A percentile compares a stretch with the other conserved stretches of the same genome.
These are phyloP conservation scores for Gnaphalium uliginosum DNA, from an alignment of 129 eudicot genomes.

Conservation along the genomic window DNA sequence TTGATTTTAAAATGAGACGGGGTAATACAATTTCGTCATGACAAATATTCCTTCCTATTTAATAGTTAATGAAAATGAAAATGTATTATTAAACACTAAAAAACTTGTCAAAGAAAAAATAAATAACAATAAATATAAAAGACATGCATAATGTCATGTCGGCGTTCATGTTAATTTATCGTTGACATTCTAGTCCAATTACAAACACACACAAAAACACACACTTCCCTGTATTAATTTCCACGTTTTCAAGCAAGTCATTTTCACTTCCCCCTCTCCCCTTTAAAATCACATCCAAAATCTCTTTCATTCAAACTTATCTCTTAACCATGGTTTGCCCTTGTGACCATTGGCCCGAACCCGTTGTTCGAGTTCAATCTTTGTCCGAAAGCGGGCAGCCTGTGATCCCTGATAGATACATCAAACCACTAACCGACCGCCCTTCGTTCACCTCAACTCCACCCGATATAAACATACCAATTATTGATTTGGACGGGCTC, in stretches of 20 bases:
- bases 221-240: constrained; percentile 12
- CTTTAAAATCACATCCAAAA: not conserved
- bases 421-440: constrained; percentile 64
- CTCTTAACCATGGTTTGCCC: constrained; percentile 36
- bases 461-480: constrained; percentile 53
- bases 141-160: not conserved
- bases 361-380: constrained; percentile 75
- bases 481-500: constrained; percentile 58
- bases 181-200: not conserved
- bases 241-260: constrained; percentile 41
- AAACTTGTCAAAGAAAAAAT: too few species aligned
- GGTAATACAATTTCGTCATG: too few species aligned
- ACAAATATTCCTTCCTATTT: too few species aligned
- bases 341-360: constrained; percentile 80
- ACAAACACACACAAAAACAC: not conserved
- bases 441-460: constrained; percentile 32
- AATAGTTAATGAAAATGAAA: too few species aligned
- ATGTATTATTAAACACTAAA: too few species aligned
- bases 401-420: constrained; percentile 56
- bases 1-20: too few species aligned
- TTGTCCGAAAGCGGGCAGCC: constrained; percentile 45
- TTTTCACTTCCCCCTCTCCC: constrained; percentile 32
- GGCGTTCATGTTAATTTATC: constrained; percentile 1
- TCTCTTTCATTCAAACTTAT: not conserved
- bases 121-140: too few species aligned